phyloP scores from a whole-genome alignment of 164 flowering plant species.

The Dillenia turbinata region DNA sequence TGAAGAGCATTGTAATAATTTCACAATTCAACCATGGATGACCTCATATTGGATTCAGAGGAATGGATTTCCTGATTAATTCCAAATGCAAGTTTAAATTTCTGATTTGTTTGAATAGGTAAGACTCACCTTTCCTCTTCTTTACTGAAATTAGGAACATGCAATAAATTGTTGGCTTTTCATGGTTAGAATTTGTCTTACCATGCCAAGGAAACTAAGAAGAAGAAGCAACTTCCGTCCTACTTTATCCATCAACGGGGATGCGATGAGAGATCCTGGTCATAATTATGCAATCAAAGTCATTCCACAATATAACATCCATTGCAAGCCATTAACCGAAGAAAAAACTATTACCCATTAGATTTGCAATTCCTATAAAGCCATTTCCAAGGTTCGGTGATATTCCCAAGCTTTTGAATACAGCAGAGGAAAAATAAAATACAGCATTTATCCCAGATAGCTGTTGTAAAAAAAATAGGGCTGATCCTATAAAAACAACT shows the following conservation, averaged over 20 bases:
- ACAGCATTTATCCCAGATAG: constrained; percentile 84
- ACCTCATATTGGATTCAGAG: too few species aligned
- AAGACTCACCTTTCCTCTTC: too few species aligned
- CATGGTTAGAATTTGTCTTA: constrained; percentile 10
- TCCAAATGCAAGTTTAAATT: too few species aligned
- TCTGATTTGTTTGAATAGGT: too few species aligned
- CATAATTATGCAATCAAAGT: constrained; percentile 3
- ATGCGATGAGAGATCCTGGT: constrained; percentile 77
- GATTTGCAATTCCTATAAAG: constrained; percentile 51
- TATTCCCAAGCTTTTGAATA: constrained; percentile 68
- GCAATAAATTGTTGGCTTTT: too few species aligned
- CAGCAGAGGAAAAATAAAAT: constrained; percentile 78
- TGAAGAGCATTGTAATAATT: too few species aligned
- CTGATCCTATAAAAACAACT: constrained; percentile 96
- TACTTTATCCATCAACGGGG: constrained; percentile 85
- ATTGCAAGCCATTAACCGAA: constrained; percentile 1
- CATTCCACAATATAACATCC: not conserved
- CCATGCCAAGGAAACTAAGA: constrained; percentile 94
- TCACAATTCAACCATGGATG: too few species aligned
- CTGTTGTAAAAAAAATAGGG: constrained; percentile 78
- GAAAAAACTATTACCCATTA: constrained; percentile 33
- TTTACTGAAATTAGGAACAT: too few species aligned
- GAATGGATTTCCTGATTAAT: too few species aligned
- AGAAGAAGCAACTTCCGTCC: constrained; percentile 84
- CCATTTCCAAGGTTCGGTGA: constrained; percentile 54